Evolutionary conservation across 345 rosid genomes (phyloP).

Genomic region (Mercurialis annua): DNA sequence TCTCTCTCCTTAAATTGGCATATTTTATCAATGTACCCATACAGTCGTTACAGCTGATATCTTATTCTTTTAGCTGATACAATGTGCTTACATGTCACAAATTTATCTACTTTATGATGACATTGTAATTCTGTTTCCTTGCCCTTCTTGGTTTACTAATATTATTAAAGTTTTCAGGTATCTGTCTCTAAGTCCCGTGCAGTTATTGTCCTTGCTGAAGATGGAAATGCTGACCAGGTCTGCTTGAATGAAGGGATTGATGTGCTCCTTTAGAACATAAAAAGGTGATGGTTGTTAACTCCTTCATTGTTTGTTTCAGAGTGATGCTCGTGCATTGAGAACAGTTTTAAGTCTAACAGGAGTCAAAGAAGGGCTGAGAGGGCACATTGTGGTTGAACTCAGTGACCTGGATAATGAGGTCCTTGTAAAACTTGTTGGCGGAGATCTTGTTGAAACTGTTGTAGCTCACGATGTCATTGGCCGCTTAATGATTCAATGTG

Average conservation of each 20-base stretch:
- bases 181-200: constrained; percentile 79
- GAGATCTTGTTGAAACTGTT: constrained; percentile 69
- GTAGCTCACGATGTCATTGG: constrained; percentile 84
- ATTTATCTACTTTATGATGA: constrained; percentile 4
- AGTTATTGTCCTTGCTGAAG: constrained; percentile 67
- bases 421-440: constrained; percentile 76
- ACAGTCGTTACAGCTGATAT: constrained; percentile 8
- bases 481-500: constrained; percentile 82
- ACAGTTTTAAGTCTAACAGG: constrained; percentile 73
- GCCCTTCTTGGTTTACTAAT: constrained; percentile 16
- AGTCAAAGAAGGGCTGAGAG: constrained; percentile 67
- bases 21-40: neutral
- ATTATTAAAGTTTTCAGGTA: constrained; percentile 36
- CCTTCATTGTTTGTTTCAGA: constrained; percentile 37
- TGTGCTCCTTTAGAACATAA: constrained; percentile 15
- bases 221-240: constrained; percentile 87
- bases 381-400: constrained; percentile 73
- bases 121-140: constrained; percentile 11
- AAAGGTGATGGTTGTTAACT: constrained; percentile 20
- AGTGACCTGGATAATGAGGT: constrained; percentile 78
- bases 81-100: neutral
- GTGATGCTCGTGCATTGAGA: constrained; percentile 80
- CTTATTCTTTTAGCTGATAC: neutral
- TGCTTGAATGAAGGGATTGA: constrained; percentile 18
- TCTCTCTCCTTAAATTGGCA: neutral